These are phyloP conservation scores for Chrysanthemum lavandulifolium DNA, from an alignment of 129 eudicot species.

Conservation along the genomic window DNA sequence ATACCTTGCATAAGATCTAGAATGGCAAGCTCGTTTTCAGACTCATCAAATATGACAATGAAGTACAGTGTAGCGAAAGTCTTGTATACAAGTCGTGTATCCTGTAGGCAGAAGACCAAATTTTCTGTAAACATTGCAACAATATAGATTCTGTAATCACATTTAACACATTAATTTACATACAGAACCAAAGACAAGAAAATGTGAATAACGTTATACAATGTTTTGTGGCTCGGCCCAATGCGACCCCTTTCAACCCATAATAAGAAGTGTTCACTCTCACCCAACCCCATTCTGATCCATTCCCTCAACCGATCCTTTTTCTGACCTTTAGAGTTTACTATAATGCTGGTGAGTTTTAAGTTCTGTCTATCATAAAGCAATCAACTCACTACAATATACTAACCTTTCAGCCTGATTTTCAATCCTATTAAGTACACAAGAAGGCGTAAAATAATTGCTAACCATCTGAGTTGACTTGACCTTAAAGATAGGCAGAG, in stretches of 20 bases:
- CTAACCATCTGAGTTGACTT: too few species aligned
- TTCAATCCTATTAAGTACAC: constrained; percentile 3
- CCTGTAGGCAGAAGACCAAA: constrained; percentile 52
- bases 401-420: neutral
- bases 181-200: too few species aligned
- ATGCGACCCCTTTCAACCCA: too few species aligned
- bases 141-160: neutral
- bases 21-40: constrained; percentile 96
- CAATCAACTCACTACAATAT: neutral
- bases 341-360: neutral
- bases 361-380: neutral
- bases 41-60: constrained; percentile 74
- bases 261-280: neutral
- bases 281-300: neutral
- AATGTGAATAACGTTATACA: too few species aligned
- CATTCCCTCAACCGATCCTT: neutral
- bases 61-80: constrained; percentile 82
- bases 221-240: too few species aligned
- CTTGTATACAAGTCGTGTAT: constrained; percentile 82
- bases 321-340: neutral
- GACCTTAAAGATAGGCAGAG: too few species aligned
- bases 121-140: neutral
- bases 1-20: constrained; percentile 97
- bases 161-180: neutral
- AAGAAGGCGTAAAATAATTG: neutral